Evolutionary conservation across 768 basidiomycete species (phyloP).

Genomic region (Auriscalpium vulgare): DNA sequence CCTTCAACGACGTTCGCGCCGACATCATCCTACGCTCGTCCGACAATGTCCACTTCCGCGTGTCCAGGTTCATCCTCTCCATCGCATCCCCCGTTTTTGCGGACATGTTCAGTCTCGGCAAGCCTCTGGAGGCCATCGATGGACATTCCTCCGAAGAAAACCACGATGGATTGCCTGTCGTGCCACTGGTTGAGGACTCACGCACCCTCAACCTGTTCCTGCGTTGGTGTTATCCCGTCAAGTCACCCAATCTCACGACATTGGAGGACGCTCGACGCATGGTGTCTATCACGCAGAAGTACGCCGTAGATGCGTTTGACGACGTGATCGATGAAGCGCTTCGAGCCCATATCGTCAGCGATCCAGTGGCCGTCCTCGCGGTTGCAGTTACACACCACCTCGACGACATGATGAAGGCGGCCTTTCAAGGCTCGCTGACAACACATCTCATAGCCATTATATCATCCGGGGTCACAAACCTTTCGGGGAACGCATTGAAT

Average conservation of each 20-base stretch:
- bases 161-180: neutral
- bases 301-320: neutral
- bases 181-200: neutral
- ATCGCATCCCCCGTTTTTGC: neutral
- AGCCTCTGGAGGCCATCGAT: conserved; percentile 6
- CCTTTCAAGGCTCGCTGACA: neutral
- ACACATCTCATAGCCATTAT: neutral
- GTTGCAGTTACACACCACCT: neutral
- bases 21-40: conserved; percentile 8
- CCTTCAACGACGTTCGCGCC: neutral
- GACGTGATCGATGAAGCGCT: neutral
- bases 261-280: neutral
- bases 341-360: neutral
- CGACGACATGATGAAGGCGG: neutral
- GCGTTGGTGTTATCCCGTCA: neutral
- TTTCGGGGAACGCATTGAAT: neutral
- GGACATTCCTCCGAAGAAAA: neutral
- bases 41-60: conserved; percentile 4
- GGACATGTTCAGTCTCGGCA: conserved; percentile 8
- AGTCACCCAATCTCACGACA: neutral
- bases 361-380: neutral
- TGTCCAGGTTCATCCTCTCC: conserved; percentile 2
- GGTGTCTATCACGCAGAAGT: neutral
- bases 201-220: neutral
- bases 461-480: neutral